Conservation (phyloP, 768 basidiomycete species). For the Leccinellum albellum region DNA sequence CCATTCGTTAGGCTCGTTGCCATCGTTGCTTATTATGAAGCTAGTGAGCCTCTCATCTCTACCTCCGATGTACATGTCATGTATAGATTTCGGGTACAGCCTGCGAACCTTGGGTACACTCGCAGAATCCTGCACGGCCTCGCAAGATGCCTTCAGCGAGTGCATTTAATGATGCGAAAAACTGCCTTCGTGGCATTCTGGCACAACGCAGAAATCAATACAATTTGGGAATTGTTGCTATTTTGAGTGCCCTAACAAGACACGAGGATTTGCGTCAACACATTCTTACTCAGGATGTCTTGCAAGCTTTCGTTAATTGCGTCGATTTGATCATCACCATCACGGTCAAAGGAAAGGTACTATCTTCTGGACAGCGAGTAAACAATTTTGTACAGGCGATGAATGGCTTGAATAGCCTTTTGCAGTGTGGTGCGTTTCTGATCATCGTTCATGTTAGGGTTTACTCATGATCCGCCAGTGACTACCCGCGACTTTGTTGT, state of each 20-base stretch:
- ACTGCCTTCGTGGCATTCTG: constrained; percentile 11
- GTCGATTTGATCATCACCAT: constrained; percentile 9
- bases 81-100: not conserved
- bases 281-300: constrained; percentile 14
- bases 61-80: not conserved
- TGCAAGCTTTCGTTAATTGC: constrained; percentile 10
- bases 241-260: constrained; percentile 21
- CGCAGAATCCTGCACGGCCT: not conserved
- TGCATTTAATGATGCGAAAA: constrained; percentile 13
- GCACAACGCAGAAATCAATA: constrained; percentile 13
- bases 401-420: constrained; percentile 16
- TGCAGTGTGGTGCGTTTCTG: constrained; percentile 14
- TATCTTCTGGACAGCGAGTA: not conserved
- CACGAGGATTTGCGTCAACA: constrained; percentile 10
- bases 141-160: not conserved
- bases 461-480: not conserved
- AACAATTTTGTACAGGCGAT: constrained; percentile 18
- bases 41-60: constrained; percentile 5
- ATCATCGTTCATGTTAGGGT: not conserved
- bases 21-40: constrained; percentile 22
- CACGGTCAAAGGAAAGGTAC: not conserved
- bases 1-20: constrained; percentile 18
- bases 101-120: not conserved
- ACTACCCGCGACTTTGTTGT: constrained; percentile 6
- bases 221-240: constrained; percentile 17